A percentile compares a stretch with the other conserved stretches of the same genome.
These are phyloP conservation scores for Dryadomyces quercus-mongolicae DNA, from an alignment of 2,329 filamentous ascomycete species.

Conservation along the genomic window DNA sequence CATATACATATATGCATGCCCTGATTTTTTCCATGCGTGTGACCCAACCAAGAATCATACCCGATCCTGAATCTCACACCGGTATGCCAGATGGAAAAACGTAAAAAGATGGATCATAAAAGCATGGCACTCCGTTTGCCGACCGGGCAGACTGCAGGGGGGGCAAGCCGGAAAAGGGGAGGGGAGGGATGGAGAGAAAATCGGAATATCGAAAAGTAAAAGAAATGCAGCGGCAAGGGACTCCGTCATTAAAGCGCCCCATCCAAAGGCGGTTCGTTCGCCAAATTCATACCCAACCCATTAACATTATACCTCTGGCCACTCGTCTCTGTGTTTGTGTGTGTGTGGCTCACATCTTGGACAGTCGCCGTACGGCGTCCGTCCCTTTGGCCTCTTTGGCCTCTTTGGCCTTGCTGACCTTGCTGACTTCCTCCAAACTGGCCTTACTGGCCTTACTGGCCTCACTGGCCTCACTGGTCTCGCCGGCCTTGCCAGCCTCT, in stretches of 20 bases:
- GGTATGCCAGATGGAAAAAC: no score
- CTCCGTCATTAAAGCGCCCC: neutral
- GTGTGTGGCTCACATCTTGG: neutral
- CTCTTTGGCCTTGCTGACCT: neutral
- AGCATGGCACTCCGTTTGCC: neutral
- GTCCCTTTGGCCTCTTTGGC: neutral
- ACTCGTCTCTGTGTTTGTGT: neutral
- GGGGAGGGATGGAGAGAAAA: neutral
- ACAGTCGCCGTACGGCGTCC: neutral
- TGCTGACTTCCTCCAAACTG: neutral
- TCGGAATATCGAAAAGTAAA: neutral
- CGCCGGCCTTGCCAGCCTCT: neutral
- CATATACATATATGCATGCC: no score
- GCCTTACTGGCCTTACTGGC: no score
- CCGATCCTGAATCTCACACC: no score
- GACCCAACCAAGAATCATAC: no score
- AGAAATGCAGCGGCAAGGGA: neutral
- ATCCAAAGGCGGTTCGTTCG: neutral
- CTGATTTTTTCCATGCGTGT: no score
- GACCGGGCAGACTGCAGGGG: neutral
- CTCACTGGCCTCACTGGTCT: neutral
- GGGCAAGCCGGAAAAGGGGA: neutral
- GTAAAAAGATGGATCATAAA: no score
- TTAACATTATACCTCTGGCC: slow-evolving; percentile 1
- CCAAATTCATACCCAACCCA: slow-evolving; percentile 3